Conservation (phyloP, 1,284 basidiomycete genomes). For the Puccinia coronata region DNA sequence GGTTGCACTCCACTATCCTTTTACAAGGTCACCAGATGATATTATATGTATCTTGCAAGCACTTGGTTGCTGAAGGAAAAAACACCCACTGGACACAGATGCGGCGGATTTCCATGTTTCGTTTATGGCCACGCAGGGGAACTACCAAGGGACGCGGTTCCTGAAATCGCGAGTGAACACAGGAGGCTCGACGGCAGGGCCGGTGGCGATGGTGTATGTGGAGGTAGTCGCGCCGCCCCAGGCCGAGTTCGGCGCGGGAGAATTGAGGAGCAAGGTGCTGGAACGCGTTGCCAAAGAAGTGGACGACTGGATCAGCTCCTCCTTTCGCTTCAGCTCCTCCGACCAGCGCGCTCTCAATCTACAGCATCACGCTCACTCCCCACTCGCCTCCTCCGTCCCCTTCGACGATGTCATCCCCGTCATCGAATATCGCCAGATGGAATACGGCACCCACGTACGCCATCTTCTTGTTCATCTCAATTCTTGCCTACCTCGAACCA, state of each 20-base stretch:
- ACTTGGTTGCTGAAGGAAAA: neutral
- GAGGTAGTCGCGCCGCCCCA: conserved; percentile 8
- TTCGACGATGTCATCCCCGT: conserved; percentile 15
- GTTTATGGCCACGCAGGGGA: neutral
- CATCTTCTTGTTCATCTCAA: too few species aligned
- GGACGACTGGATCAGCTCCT: conserved; percentile 24
- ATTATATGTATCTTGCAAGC: neutral
- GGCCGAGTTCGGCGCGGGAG: neutral
- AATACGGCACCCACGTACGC: conserved; percentile 21
- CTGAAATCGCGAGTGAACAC: neutral
- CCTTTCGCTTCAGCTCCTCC: neutral
- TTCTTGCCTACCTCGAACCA: too few species aligned
- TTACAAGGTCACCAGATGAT: neutral
- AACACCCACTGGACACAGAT: neutral
- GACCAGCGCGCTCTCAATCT: too few species aligned
- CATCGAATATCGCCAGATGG: conserved; percentile 19
- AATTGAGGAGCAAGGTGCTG: neutral
- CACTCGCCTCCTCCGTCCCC: neutral
- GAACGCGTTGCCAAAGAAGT: neutral
- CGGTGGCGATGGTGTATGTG: conserved; percentile 8
- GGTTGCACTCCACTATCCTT: neutral
- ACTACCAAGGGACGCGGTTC: neutral
- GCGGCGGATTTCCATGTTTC: conserved; percentile 2
- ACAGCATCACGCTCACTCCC: too few species aligned
- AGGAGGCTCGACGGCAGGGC: neutral